Evolutionary conservation across 768 basidiomycete genomes (phyloP).

Genomic region (Boletus rufocinnamomeus): DNA sequence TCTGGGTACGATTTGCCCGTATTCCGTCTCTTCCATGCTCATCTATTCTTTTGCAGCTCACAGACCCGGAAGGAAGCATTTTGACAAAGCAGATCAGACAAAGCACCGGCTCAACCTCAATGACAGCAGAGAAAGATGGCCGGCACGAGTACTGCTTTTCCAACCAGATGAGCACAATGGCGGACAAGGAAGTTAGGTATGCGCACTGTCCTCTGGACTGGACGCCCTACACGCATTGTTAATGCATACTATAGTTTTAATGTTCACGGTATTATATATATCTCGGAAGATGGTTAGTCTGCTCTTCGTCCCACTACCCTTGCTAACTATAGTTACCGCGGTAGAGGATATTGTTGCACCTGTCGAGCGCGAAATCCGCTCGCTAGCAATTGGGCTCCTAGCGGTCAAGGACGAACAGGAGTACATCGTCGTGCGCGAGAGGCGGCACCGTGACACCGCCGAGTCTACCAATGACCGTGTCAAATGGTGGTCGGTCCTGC

Average conservation of each 20-base stretch:
- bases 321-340: slow-evolving; percentile 4
- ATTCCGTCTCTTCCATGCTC: neutral
- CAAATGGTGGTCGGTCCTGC: slow-evolving; percentile 98
- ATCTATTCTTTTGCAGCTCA: slow-evolving; percentile 53
- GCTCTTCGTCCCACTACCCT: neutral
- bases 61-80: slow-evolving; percentile 68
- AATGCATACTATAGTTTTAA: slow-evolving; percentile 69
- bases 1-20: slow-evolving; percentile 63
- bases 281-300: slow-evolving; percentile 79
- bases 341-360: slow-evolving; percentile 81
- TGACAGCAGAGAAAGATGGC: slow-evolving; percentile 87
- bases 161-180: slow-evolving; percentile 96
- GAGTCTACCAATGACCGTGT: slow-evolving; percentile 93
- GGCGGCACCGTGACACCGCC: slow-evolving; percentile 90
- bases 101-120: slow-evolving; percentile 84
- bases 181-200: slow-evolving; percentile 93
- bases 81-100: slow-evolving; percentile 83
- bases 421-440: slow-evolving; percentile 94
- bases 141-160: slow-evolving; percentile 97
- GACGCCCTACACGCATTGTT: neutral
- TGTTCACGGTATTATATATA: slow-evolving; percentile 95
- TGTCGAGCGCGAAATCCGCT: slow-evolving; percentile 93
- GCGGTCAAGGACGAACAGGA: slow-evolving; percentile 98
- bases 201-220: neutral
- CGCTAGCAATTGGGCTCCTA: slow-evolving; percentile 75